These are phyloP conservation scores for Gymnopus androsaceus DNA, from an alignment of 1,284 basidiomycete genomes.

Conservation along the genomic window DNA sequence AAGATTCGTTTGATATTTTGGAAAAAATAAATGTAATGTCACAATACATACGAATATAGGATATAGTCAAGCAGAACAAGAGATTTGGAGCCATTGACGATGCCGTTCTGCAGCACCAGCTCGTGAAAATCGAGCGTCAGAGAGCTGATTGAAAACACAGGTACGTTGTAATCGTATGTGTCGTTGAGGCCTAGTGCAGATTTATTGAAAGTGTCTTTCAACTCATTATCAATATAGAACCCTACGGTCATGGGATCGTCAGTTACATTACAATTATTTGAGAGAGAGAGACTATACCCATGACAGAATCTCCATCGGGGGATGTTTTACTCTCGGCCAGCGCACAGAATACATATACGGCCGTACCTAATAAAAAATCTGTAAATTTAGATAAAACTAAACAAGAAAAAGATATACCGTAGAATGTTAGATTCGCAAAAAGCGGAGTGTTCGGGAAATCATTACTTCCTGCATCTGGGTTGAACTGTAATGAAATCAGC, in stretches of 20 bases:
- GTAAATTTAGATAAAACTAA: background rate
- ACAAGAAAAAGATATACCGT: background rate
- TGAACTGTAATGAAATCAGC: background rate
- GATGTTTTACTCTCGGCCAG: slow-evolving; percentile 23
- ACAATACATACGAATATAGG: slow-evolving; percentile 3
- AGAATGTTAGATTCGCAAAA: slow-evolving; percentile 1
- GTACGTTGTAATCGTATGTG: slow-evolving; percentile 30
- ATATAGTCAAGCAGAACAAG: slow-evolving; percentile 8
- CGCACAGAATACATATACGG: slow-evolving; percentile 34
- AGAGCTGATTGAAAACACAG: slow-evolving; percentile 29
- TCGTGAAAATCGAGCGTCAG: slow-evolving; percentile 13
- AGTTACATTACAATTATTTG: too few species aligned
- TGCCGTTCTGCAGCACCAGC: slow-evolving; percentile 1
- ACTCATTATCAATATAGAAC: slow-evolving; percentile 36
- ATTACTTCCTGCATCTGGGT: background rate
- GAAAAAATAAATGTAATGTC: background rate
- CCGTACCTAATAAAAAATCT: slow-evolving; percentile 24
- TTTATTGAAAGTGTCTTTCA: slow-evolving; percentile 26
- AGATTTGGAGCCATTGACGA: background rate
- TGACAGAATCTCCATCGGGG: slow-evolving; percentile 28
- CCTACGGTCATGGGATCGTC: too few species aligned
- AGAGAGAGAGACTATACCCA: too few species aligned
- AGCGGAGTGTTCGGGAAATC: background rate
- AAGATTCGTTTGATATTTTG: background rate
- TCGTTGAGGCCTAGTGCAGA: slow-evolving; percentile 21